phyloP scores from a whole-genome alignment of 768 basidiomycete species.

The Boletales sp. region DNA sequence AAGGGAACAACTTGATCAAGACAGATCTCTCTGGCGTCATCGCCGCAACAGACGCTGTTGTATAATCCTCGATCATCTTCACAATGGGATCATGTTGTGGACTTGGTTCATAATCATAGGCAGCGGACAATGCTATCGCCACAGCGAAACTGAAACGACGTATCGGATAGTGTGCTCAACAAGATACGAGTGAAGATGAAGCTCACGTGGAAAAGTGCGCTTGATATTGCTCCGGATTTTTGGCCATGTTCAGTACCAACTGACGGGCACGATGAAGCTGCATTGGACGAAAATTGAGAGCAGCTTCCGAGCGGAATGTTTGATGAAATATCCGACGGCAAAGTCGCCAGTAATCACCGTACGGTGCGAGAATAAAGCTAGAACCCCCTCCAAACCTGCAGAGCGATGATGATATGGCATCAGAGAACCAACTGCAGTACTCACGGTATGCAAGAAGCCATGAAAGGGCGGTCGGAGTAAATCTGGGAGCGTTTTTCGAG shows the following conservation, averaged over 20 bases:
- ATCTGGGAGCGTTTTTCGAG: conserved; percentile 42
- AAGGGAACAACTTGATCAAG: conserved; percentile 4
- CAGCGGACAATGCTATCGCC: neutral
- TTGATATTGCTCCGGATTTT: neutral
- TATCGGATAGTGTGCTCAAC: no score
- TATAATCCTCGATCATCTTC: neutral
- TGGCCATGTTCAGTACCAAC: neutral
- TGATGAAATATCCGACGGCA: conserved; percentile 11
- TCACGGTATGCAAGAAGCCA: conserved; percentile 10
- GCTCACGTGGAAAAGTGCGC: neutral
- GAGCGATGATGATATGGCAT: neutral
- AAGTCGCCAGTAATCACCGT: conserved; percentile 12
- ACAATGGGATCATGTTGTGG: conserved; percentile 7
- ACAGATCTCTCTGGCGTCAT: conserved; percentile 1
- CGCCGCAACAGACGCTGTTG: neutral
- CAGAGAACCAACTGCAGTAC: neutral
- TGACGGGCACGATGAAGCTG: conserved; percentile 5
- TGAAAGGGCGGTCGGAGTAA: conserved; percentile 47
- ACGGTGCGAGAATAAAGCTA: conserved; percentile 2
- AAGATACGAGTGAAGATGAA: neutral
- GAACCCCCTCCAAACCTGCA: conserved; percentile 1
- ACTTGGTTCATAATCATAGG: conserved; percentile 8
- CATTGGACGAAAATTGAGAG: conserved; percentile 1
- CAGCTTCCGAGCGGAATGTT: conserved; percentile 6
- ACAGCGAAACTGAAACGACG: conserved; percentile 2